A percentile compares a stretch with the other conserved stretches of the same genome.
Conservation (phyloP, 208 protist species). For the Leishmania aethiopica region DNA sequence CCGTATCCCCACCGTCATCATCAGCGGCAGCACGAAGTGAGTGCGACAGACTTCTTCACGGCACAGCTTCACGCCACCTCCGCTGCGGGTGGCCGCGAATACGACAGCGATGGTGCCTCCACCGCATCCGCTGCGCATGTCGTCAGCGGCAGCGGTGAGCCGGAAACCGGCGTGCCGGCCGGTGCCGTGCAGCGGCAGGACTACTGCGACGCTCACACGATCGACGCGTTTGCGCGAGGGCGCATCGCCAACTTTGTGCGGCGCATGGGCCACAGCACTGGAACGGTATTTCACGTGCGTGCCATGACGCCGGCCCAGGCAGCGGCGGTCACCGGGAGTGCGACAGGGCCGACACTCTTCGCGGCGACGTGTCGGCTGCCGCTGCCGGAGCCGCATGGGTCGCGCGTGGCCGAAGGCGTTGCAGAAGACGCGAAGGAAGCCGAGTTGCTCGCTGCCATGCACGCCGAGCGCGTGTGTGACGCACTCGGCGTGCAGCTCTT, state of each 20-base stretch:
- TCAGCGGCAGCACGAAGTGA: not conserved
- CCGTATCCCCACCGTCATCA: not conserved
- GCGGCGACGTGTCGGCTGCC: constrained; percentile 44
- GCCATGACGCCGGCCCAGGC: constrained; percentile 21
- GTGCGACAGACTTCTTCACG: not conserved
- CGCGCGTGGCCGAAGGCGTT: constrained; percentile 71
- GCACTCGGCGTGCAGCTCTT: constrained; percentile 74
- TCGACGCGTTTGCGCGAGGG: constrained; percentile 74
- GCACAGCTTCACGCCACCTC: not conserved
- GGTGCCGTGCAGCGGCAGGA: not conserved
- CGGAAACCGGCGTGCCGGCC: not conserved
- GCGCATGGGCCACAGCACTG: constrained; percentile 45
- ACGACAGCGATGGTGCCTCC: not conserved
- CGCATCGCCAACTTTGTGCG: constrained; percentile 77
- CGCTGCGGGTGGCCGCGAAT: not conserved
- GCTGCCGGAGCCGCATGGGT: constrained; percentile 64
- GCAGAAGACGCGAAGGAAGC: constrained; percentile 67
- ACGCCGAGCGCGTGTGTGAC: constrained; percentile 81
- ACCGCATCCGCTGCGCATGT: not conserved
- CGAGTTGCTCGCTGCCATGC: constrained; percentile 84
- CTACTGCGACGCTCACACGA: constrained; percentile 39
- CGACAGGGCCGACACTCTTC: constrained; percentile 35
- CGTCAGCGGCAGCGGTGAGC: not conserved
- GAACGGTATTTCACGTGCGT: constrained; percentile 48
- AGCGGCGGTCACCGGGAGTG: not conserved